A percentile compares a stretch with the other conserved stretches of the same genome.
phyloP scores from a whole-genome alignment of 495 filamentous ascomycete genomes.

The Clohesyomyces aquaticus region DNA sequence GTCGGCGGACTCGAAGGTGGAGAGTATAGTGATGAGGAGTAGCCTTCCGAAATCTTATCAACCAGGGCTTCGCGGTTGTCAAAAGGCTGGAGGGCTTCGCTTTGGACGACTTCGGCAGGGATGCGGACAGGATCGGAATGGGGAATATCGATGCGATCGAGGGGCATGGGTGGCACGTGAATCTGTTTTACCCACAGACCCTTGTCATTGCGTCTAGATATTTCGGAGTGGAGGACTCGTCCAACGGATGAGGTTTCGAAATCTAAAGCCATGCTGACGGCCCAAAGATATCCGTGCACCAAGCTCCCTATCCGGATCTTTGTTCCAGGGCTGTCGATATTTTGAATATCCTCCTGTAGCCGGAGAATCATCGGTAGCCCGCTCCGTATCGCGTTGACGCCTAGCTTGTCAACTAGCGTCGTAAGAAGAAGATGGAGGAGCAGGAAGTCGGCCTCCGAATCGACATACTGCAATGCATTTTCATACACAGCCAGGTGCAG shows the following conservation, averaged over 20 bases:
- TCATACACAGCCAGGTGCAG: constrained; percentile 88
- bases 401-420: constrained; percentile 72
- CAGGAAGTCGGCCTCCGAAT: constrained; percentile 71
- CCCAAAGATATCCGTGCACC: constrained; percentile 85
- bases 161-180: constrained; percentile 56
- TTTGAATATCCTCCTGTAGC: constrained; percentile 80
- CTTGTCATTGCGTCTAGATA: constrained; percentile 69
- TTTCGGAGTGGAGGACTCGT: constrained; percentile 71
- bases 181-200: constrained; percentile 75
- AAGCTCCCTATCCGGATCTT: constrained; percentile 81
- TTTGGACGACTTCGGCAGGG: constrained; percentile 56
- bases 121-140: constrained; percentile 47
- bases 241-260: constrained; percentile 70
- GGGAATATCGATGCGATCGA: constrained; percentile 53
- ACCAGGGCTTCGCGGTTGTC: constrained; percentile 69
- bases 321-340: constrained; percentile 60
- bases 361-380: constrained; percentile 86
- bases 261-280: constrained; percentile 74
- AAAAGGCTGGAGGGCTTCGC: constrained; percentile 66
- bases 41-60: constrained; percentile 69
- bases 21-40: constrained; percentile 59
- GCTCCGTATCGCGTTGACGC: constrained; percentile 78
- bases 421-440: constrained; percentile 74
- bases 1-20: constrained; percentile 69
- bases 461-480: constrained; percentile 70